Percentiles rank a stretch among this genome's conserved stretches.
Evolutionary conservation across 768 basidiomycete species (phyloP).

Genomic region (Boletus sp.): DNA sequence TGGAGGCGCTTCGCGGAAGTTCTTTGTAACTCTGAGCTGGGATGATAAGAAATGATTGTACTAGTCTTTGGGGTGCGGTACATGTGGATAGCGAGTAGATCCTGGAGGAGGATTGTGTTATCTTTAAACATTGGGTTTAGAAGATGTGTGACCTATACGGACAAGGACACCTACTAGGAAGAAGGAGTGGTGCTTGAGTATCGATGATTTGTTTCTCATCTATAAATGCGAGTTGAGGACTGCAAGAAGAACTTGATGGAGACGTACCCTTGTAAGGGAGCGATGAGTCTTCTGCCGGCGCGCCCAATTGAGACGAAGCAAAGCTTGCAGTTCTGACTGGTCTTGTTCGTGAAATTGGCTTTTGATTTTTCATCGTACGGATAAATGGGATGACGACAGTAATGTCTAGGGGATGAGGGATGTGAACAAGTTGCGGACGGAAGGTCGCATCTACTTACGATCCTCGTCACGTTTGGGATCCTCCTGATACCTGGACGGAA

Average conservation of each 20-base stretch:
- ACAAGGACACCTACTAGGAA: constrained; percentile 27
- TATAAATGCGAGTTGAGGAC: constrained; percentile 1
- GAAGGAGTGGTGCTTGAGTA: constrained; percentile 49
- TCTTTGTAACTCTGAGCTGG: constrained; percentile 15
- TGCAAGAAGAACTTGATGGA: not conserved
- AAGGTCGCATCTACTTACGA: constrained; percentile 45
- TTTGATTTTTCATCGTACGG: constrained; percentile 36
- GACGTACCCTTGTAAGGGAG: constrained; percentile 19
- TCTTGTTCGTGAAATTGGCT: constrained; percentile 18
- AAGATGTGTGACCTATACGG: not conserved
- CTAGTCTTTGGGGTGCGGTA: constrained; percentile 32
- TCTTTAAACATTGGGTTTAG: constrained; percentile 11
- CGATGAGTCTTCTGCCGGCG: not conserved
- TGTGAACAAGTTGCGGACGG: constrained; percentile 4
- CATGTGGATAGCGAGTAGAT: constrained; percentile 57
- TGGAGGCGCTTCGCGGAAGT: constrained; percentile 32
- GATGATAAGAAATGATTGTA: constrained; percentile 34
- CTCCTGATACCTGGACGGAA: constrained; percentile 64
- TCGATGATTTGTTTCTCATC: constrained; percentile 41
- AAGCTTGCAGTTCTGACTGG: constrained; percentile 14
- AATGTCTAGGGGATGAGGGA: constrained; percentile 41
- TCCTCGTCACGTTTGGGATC: constrained; percentile 42
- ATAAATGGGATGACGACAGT: constrained; percentile 57
- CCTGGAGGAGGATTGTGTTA: constrained; percentile 31
- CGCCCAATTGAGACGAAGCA: not conserved